Base-by-base conservation (phyloP, 371 early-diverging fungal genomes). In the Mortierella sp. region DNA sequence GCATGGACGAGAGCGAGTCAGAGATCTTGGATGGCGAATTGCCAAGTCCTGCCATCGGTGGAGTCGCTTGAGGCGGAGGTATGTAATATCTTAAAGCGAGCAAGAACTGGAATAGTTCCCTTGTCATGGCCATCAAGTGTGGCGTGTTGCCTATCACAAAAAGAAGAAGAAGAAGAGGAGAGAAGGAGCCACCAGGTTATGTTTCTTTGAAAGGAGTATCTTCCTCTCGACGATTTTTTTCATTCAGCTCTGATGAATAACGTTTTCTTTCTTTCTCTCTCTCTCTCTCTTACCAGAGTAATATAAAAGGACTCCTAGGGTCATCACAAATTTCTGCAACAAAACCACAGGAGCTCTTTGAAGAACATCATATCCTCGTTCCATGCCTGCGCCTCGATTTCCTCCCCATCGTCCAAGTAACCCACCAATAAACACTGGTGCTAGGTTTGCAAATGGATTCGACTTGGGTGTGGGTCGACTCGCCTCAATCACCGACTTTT, bases 401-500 rank as follows among this genome's bases (percentile, higher is more conserved):
- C 77, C 77, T n/a, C 77, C 77, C 77, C 77, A 76, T 5, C 72
- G 77, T 23, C 77, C 77, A 28, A 76, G 26, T 16, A 76, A 28
- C 30, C 65, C 72, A 15, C 72, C 77, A 30, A 76, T 44, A 29
- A 76, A 72, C 7, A 62, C 56, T 0, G 77, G 68, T 7, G 77
- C 77, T n/a, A 76, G 46, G 19, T 72, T 76, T 11, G 77, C 64
- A 50, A 76, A 76, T 9, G 77, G 72, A 43, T 76, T 76, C 2
- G 65, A 64, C 47, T 72, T 76, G 23, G 77, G 72, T 45, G 68
- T 53, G 43, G 72, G 53, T 19, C 72, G 72, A 57, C 66, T 58
- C 23, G 77, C 68, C 11, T 76, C 77, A 44, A 76, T 68, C 11
- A 52, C 47, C 1, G 77, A 67, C 48, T 76, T 76, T 68, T 72